Evolutionary conservation across 2,329 filamentous ascomycete genomes (phyloP), one percentile per base, ranked within the genome.

Genomic region (Penicillium sp.): DNA sequence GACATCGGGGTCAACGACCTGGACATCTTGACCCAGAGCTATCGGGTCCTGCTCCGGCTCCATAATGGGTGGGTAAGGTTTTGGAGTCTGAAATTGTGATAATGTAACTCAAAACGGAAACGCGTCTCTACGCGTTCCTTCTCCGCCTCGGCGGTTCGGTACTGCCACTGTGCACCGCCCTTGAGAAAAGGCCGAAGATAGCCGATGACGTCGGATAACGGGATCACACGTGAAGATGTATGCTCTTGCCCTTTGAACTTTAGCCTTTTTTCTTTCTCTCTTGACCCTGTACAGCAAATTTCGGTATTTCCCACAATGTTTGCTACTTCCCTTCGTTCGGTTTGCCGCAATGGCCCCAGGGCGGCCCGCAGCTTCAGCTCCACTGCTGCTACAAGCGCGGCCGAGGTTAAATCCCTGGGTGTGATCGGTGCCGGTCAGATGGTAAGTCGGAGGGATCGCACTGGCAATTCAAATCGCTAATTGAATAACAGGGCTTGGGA

Each of bases 351-450:
- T 57, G 67, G 69, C 58, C 71, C 73, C 31, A 66, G 71, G 66
- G 73, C 73, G 58, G 72, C 72, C 53, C 75, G 89, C 68, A 77
- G 75, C 69, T 96, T 96, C 78, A 93, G 89, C 79, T 87, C 87
- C 33, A 86, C 84, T 39, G 76, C 86, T 45, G 78, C 81, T 46
- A 81, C 83, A 67, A 86, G 85, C 62, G 80, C 81, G 59, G 86
- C 88, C 55, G 86, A 93, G 70, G 88, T 99, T 61, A 96, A 93
- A 80, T 89, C 85, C 65, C 80, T 99, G 43, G 95, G 93, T 70
- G 93, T 99, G 50, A 83, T 99, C 70, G 95, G 95, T 64, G 93
- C 93, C 53, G 95, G 95, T 27, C 95, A 98, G 75, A 97, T 98
- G 93, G 93, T 96, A 77, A 71, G 82, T 29, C 8, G 25, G 29